Conservation (phyloP, 2,329 filamentous ascomycete species). For the Calonectria crousiana region DNA sequence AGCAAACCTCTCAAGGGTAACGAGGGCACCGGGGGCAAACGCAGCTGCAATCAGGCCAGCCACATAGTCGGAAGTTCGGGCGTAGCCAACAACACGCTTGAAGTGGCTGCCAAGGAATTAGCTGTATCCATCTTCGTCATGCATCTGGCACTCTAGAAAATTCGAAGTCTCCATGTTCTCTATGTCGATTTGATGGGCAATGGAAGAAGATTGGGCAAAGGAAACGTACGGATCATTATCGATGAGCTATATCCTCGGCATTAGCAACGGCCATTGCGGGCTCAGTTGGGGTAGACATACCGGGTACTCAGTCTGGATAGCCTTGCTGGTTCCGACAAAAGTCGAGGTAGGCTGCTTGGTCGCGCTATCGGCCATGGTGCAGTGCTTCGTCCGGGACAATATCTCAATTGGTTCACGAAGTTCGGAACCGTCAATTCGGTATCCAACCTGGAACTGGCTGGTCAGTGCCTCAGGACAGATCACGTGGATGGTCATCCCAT, state of each 20-base stretch:
- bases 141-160: neutral
- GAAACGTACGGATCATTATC: constrained; percentile 92
- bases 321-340: constrained; percentile 71
- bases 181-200: constrained; percentile 16
- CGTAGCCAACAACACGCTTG: constrained; percentile 89
- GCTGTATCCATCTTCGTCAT: constrained; percentile 43
- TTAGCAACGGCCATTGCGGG: constrained; percentile 35
- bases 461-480: constrained; percentile 48
- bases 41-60: constrained; percentile 76
- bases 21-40: constrained; percentile 80
- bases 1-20: constrained; percentile 84
- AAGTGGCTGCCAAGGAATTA: constrained; percentile 75
- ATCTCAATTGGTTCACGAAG: constrained; percentile 43
- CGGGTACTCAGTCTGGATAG: constrained; percentile 85
- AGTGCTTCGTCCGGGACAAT: constrained; percentile 45
- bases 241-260: constrained; percentile 79
- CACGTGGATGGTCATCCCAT: constrained; percentile 48
- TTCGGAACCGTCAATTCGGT: constrained; percentile 41
- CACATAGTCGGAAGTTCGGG: constrained; percentile 85
- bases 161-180: neutral
- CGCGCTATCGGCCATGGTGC: constrained; percentile 54
- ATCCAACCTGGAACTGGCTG: constrained; percentile 38
- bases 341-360: constrained; percentile 52
- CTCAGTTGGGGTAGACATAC: constrained; percentile 66
- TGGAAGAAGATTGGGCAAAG: neutral